A percentile compares a stretch with the other conserved stretches of the same genome.
phyloP scores from a whole-genome alignment of 495 filamentous ascomycete genomes.

The Tuber brumale region DNA sequence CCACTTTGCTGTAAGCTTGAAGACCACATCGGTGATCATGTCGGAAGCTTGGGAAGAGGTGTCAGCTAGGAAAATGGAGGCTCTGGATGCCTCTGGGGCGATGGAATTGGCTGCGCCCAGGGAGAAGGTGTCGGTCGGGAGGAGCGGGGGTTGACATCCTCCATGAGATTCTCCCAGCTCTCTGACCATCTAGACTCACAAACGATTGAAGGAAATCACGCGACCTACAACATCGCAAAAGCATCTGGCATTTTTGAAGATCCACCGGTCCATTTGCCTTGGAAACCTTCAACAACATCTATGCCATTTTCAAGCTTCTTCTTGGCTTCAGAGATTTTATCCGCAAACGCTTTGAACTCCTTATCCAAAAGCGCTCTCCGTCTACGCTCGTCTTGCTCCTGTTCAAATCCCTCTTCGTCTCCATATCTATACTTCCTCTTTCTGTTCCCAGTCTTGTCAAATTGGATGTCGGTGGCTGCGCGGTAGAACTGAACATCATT shows the following conservation, averaged over 20 bases:
- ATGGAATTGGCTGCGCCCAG: constrained; percentile 65
- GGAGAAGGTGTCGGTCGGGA: constrained; percentile 77
- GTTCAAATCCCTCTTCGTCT: constrained; percentile 97
- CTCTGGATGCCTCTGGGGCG: constrained; percentile 48
- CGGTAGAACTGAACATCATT: constrained; percentile 98
- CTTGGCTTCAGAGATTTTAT: constrained; percentile 90
- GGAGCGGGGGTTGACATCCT: constrained; percentile 56
- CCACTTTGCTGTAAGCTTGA: constrained; percentile 58
- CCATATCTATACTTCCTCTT: constrained; percentile 98
- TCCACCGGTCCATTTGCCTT: no score
- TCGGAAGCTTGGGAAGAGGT: constrained; percentile 63
- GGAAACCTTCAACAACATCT: constrained; percentile 53
- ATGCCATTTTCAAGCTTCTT: constrained; percentile 65
- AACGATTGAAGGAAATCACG: no score
- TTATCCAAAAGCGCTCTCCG: constrained; percentile 85
- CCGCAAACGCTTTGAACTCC: constrained; percentile 92
- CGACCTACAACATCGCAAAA: no score
- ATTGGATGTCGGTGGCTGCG: constrained; percentile 96
- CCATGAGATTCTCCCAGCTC: no score
- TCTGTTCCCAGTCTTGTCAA: constrained; percentile 96
- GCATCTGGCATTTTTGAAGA: no score
- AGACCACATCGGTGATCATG: constrained; percentile 70
- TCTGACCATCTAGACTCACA: no score
- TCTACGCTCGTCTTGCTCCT: constrained; percentile 92
- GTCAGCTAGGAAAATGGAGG: constrained; percentile 67